Conservation (phyloP, 2,329 filamentous ascomycete genomes). For the Diaporthe sp. region DNA sequence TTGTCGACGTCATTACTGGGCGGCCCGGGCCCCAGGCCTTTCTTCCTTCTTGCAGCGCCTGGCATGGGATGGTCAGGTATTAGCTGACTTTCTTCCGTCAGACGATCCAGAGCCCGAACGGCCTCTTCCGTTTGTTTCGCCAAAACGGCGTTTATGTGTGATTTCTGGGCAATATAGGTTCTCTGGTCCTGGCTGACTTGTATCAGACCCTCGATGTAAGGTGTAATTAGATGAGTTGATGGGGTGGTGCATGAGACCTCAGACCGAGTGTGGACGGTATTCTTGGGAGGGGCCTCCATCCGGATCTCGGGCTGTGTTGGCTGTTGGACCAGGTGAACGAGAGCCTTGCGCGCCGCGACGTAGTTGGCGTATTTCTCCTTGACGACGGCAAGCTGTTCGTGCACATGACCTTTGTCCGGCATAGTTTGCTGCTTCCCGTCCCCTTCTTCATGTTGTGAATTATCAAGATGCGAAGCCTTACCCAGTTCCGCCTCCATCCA, state of each 20-base stretch:
- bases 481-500: conserved; percentile 76
- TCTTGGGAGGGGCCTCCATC: conserved; percentile 44
- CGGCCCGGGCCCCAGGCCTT: conserved; percentile 62
- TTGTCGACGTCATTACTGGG: conserved; percentile 55
- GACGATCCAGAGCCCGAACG: conserved; percentile 64
- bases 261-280: not conserved
- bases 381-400: conserved; percentile 61
- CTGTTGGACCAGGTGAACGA: conserved; percentile 59
- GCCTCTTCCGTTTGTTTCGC: conserved; percentile 66
- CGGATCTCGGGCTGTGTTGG: conserved; percentile 47
- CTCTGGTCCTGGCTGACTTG: conserved; percentile 70
- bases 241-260: conserved; percentile 43
- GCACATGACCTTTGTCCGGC: conserved; percentile 50
- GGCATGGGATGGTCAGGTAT: conserved; percentile 66
- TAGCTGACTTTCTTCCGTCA: conserved; percentile 74
- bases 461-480: conserved; percentile 58
- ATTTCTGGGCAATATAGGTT: conserved; percentile 69
- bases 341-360: conserved; percentile 61
- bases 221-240: conserved; percentile 63
- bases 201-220: conserved; percentile 69
- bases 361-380: conserved; percentile 69
- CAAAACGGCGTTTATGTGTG: conserved; percentile 66
- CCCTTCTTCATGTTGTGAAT: conserved; percentile 44
- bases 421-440: conserved; percentile 22
- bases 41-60: conserved; percentile 50